phyloP scores from a whole-genome alignment of 768 basidiomycete genomes.

The Trametes elegans region DNA sequence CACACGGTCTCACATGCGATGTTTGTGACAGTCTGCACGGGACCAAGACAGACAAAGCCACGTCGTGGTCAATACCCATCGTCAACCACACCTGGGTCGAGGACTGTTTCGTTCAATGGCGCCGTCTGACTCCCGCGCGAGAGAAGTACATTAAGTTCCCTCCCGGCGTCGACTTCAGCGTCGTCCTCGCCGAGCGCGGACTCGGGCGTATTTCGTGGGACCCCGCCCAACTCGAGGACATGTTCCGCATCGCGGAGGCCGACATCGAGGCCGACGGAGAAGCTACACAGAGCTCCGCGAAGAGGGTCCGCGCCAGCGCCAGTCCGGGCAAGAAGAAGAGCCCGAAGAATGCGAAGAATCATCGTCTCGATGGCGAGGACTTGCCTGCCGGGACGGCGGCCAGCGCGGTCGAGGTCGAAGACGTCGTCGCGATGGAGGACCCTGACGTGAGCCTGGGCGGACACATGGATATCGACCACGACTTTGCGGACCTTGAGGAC shows the following conservation, averaged over 20 bases:
- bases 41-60: slow-evolving; percentile 69
- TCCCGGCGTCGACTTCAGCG: slow-evolving; percentile 61
- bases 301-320: slow-evolving; percentile 10
- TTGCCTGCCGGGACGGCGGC: slow-evolving; percentile 19
- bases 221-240: slow-evolving; percentile 31
- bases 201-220: slow-evolving; percentile 26
- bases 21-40: slow-evolving; percentile 21
- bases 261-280: slow-evolving; percentile 10
- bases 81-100: slow-evolving; percentile 93
- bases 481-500: slow-evolving; percentile 11
- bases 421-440: slow-evolving; percentile 18
- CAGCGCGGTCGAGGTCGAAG: slow-evolving; percentile 29
- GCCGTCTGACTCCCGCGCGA: slow-evolving; percentile 56
- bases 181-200: slow-evolving; percentile 35
- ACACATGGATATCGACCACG: slow-evolving; percentile 13
- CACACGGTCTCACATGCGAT: slow-evolving; percentile 2
- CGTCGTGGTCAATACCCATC: slow-evolving; percentile 78
- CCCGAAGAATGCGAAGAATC: background rate
- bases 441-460: slow-evolving; percentile 18
- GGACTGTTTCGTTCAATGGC: slow-evolving; percentile 84
- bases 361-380: slow-evolving; percentile 10
- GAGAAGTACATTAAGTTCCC: slow-evolving; percentile 73
- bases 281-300: background rate
- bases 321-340: background rate
- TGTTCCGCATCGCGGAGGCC: slow-evolving; percentile 27